These are phyloP conservation scores for Guadua angustifolia DNA, from an alignment of 176 grass and related monocot species.

Conservation along the genomic window DNA sequence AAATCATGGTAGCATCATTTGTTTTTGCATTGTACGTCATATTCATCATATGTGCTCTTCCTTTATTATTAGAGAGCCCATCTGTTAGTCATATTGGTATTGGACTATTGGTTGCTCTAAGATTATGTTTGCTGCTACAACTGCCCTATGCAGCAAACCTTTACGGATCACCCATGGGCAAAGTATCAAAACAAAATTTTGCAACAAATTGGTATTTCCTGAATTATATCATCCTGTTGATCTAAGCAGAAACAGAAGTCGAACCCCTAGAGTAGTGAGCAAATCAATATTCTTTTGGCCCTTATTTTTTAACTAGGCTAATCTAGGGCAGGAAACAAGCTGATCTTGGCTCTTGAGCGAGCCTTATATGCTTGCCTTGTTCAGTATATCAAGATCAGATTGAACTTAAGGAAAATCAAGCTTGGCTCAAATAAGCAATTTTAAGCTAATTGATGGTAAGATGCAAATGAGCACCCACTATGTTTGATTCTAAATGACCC, in stretches of 20 bases:
- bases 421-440: background rate
- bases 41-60: background rate
- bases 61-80: background rate
- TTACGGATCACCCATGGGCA: background rate
- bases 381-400: background rate
- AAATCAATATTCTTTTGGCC: too few species aligned
- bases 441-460: background rate
- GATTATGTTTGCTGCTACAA: background rate
- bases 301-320: too few species aligned
- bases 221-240: background rate
- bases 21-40: background rate
- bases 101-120: background rate
- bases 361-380: background rate
- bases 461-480: background rate
- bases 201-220: background rate
- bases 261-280: background rate
- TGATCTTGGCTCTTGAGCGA: too few species aligned
- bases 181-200: background rate
- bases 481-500: too few species aligned
- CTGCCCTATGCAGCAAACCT: background rate
- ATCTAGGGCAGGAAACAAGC: too few species aligned
- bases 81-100: background rate
- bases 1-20: conserved; percentile 17
- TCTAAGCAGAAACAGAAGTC: conserved; percentile 3
- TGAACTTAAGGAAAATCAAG: background rate